These are phyloP conservation scores for Suhomyces pyralidae DNA, from an alignment of 805 yeast species.

Conservation along the genomic window DNA sequence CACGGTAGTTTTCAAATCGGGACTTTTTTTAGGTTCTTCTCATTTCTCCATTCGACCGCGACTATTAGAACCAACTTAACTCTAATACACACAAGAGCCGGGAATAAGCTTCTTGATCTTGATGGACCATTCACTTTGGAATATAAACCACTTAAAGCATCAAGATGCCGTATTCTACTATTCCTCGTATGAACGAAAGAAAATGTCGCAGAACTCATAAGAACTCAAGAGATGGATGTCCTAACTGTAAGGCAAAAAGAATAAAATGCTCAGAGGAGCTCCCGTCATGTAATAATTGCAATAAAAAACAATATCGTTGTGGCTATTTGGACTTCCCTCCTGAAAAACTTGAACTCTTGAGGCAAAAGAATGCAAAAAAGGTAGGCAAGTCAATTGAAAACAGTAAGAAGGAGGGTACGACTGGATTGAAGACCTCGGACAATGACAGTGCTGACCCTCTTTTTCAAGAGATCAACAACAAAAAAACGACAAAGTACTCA, in stretches of 20 bases:
- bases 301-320: slow-evolving; percentile 36
- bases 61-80: background rate
- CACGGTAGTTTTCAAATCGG: background rate
- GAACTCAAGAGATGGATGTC: slow-evolving; percentile 35
- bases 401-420: background rate
- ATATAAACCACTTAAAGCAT: background rate
- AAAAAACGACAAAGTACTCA: background rate
- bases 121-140: background rate
- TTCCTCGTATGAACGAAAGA: slow-evolving; percentile 10
- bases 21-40: background rate
- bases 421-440: background rate
- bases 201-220: slow-evolving; percentile 25
- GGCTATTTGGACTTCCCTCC: slow-evolving; percentile 41
- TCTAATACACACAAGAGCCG: background rate
- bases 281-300: slow-evolving; percentile 39
- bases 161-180: slow-evolving; percentile 5
- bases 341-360: slow-evolving; percentile 34
- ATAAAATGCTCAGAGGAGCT: slow-evolving; percentile 44
- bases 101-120: background rate
- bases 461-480: background rate
- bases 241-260: slow-evolving; percentile 42
- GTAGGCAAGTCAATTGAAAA: slow-evolving; percentile 4
- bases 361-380: slow-evolving; percentile 30
- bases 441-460: background rate
- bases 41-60: background rate